Evolutionary conservation across 2,329 filamentous ascomycete species (phyloP), one percentile per base, ranked within the genome.

Genomic region (Colletotrichum simmondsii): DNA sequence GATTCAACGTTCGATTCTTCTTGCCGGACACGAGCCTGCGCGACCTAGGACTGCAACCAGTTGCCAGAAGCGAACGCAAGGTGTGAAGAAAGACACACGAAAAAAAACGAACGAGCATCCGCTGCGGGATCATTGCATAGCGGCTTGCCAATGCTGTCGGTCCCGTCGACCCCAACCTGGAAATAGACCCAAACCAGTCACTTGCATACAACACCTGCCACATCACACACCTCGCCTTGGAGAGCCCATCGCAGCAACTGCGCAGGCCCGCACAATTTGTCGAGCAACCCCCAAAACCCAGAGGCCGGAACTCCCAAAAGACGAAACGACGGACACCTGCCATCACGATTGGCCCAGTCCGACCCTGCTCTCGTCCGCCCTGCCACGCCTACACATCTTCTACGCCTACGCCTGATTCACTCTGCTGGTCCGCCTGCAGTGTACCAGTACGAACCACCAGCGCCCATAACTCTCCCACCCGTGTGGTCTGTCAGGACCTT

Each of bases 121-220:
- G 49, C 68, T 61, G 66, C 60, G 67, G 67, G 32, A 73, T 22
- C 61, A 65, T 66, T 67, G 72, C 68, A 56, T 62, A 60, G 42
- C 60, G 64, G 32, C 28, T 32, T 72, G 72, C 67, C 63, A 75
- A 70, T 65, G 71, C 73, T 76, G 75, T 76, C 75, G 75, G 76
- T 56, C 74, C 73, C 72, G 75, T 77, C 75, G 72, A 72, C 74
- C 75, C 77, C 76, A 79, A 77, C 75, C 76, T 77, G 76, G 77
- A 78, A 74, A 77, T 56, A 79, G 81, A 77, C 81, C 84, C 82
- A 77, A 83, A 85, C 77, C 78, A 83, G 83, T 81, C 78, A 83
- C 83, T 78, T 86, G 85, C 85, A 86, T 85, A 81, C 79, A 46
- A 46, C 78, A 77, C 78, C 81, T 85, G 84, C 83, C 84, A 86